Evolutionary conservation across 1,284 basidiomycete genomes (phyloP).

Genomic region (Bjerkandera adusta): DNA sequence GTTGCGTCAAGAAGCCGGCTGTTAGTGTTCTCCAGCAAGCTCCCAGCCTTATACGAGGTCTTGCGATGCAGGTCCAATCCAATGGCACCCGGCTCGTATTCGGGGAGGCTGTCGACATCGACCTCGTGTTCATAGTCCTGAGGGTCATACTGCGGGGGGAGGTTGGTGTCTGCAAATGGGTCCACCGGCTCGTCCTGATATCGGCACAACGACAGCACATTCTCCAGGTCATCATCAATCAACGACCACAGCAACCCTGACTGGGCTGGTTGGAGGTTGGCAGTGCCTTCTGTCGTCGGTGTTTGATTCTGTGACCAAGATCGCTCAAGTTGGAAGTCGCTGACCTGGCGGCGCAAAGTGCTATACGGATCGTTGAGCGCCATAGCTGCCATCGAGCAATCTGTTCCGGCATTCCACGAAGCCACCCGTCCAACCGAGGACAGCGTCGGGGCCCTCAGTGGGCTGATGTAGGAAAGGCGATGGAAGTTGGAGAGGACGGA

Average conservation of each 20-base stretch:
- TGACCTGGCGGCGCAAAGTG: conserved; percentile 64
- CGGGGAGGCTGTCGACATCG: conserved; percentile 48
- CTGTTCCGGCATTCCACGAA: conserved; percentile 21
- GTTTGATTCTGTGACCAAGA: conserved; percentile 12
- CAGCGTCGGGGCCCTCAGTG: conserved; percentile 18
- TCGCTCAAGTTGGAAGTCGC: conserved; percentile 61
- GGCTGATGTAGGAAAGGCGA: conserved; percentile 45
- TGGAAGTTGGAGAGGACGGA: conserved; percentile 66
- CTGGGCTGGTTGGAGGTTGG: conserved; percentile 52
- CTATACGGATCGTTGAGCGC: conserved; percentile 45
- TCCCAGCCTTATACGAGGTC: conserved; percentile 9
- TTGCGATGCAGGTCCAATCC: conserved; percentile 27
- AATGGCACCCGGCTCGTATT: conserved; percentile 48
- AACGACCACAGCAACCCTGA: conserved; percentile 68
- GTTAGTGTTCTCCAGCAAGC: conserved; percentile 1
- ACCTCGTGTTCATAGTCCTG: conserved; percentile 38
- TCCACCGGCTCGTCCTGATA: conserved; percentile 1
- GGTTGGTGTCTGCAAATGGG: conserved; percentile 31
- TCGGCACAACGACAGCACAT: conserved; percentile 60
- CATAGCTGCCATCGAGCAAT: conserved; percentile 27
- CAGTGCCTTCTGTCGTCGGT: conserved; percentile 20
- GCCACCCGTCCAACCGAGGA: conserved; percentile 20
- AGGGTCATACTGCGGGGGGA: conserved; percentile 69
- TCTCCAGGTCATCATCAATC: conserved; percentile 73
- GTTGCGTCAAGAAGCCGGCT: conserved; percentile 14